Percentiles rank a stretch among this genome's conserved stretches.
These are phyloP conservation scores for Apiospora marii DNA, from an alignment of 2,329 filamentous ascomycete species.

Conservation along the genomic window DNA sequence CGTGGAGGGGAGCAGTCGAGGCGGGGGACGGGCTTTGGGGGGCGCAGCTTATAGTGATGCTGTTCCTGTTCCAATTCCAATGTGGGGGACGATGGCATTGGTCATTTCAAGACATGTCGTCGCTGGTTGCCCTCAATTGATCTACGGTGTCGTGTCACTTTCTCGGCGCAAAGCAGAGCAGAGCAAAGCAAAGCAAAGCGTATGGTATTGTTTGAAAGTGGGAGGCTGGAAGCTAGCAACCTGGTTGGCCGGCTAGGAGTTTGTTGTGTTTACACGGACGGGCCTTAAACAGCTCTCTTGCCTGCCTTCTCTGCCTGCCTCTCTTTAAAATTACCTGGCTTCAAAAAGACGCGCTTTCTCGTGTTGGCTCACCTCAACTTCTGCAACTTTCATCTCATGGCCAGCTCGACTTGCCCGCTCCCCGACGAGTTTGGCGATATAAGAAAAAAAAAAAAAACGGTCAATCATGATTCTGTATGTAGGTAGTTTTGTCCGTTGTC, in stretches of 20 bases:
- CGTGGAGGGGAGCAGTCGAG: constrained; percentile 26
- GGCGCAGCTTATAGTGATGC: neutral
- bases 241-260: constrained; percentile 14
- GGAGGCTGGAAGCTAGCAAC: constrained; percentile 19
- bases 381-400: neutral
- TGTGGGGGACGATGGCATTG: neutral
- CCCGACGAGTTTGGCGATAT: neutral
- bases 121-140: neutral
- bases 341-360: constrained; percentile 5
- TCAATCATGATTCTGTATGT: neutral
- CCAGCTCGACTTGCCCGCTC: neutral
- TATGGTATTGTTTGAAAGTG: neutral
- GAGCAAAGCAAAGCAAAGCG: neutral
- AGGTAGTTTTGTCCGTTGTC: neutral
- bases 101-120: constrained; percentile 16
- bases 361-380: neutral
- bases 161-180: neutral
- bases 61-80: neutral
- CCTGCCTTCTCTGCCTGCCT: neutral
- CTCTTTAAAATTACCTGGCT: neutral
- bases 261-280: constrained; percentile 5
- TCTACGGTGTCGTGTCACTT: constrained; percentile 4
- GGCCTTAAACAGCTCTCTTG: neutral
- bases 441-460: neutral
- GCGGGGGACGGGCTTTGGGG: neutral